Conservation (phyloP, 2,329 filamentous ascomycete genomes). For the Hawksworthiomyces lignivorus region DNA sequence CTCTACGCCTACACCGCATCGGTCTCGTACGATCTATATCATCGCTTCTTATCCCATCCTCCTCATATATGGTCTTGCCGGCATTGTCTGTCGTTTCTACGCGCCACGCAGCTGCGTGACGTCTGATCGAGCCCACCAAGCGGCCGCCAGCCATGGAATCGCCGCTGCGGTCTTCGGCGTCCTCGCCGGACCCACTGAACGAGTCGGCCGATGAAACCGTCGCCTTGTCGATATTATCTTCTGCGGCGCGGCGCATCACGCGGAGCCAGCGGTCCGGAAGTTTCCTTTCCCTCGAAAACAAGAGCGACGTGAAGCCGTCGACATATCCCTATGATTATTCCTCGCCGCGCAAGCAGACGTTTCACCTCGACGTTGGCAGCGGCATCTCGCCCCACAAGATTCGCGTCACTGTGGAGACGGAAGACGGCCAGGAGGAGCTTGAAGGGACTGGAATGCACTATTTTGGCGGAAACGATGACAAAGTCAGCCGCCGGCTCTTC, state of each 20-base stretch:
- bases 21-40: no score
- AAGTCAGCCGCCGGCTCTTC: constrained; percentile 27
- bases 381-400: constrained; percentile 42
- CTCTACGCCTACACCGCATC: no score
- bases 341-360: constrained; percentile 49
- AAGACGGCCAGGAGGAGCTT: constrained; percentile 17
- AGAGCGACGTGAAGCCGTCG: constrained; percentile 12
- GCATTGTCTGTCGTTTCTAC: no score
- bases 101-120: no score
- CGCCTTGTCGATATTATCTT: constrained; percentile 11
- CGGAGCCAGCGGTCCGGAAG: constrained; percentile 34
- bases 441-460: no score
- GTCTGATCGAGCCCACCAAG: no score
- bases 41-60: no score
- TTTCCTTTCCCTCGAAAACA: constrained; percentile 27
- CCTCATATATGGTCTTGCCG: no score
- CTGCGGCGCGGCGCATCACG: constrained; percentile 32
- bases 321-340: no score
- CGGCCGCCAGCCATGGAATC: no score
- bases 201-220: constrained; percentile 20
- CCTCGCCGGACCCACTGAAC: constrained; percentile 45
- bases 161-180: constrained; percentile 27
- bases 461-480: constrained; percentile 11
- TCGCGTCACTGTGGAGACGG: constrained; percentile 48
- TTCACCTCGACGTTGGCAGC: constrained; percentile 48